These are phyloP conservation scores for Vanrija sp. DNA, from an alignment of 1,284 basidiomycete genomes.

Conservation along the genomic window DNA sequence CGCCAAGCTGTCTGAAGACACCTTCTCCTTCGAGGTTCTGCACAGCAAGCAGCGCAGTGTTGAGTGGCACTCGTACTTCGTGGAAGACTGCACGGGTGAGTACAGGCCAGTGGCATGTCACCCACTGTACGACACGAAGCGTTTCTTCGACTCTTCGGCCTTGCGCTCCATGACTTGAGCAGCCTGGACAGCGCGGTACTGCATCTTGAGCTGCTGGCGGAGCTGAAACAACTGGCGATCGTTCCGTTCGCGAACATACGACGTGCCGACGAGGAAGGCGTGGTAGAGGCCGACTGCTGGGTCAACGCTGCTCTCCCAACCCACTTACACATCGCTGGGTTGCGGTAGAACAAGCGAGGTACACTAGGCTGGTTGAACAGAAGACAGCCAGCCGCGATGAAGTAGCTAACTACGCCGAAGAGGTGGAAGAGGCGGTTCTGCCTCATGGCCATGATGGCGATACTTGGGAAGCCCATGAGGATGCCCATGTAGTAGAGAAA, in stretches of 20 bases:
- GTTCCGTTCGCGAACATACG: conserved; percentile 51
- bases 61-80: conserved; percentile 83
- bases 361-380: conserved; percentile 20
- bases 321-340: conserved; percentile 35
- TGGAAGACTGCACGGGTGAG: conserved; percentile 31
- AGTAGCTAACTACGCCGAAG: conserved; percentile 56
- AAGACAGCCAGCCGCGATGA: conserved; percentile 50
- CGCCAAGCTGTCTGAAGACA: conserved; percentile 33
- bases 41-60: conserved; percentile 79
- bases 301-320: background rate
- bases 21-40: conserved; percentile 76
- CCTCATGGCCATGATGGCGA: conserved; percentile 70
- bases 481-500: conserved; percentile 33
- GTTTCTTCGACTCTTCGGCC: conserved; percentile 69
- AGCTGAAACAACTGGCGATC: conserved; percentile 61
- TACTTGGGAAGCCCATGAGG: conserved; percentile 62
- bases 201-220: conserved; percentile 68
- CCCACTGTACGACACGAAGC: conserved; percentile 75
- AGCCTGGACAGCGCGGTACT: conserved; percentile 67
- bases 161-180: conserved; percentile 79
- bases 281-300: conserved; percentile 38
- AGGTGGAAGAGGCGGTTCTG: conserved; percentile 63
- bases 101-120: background rate
- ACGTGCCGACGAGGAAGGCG: conserved; percentile 41
- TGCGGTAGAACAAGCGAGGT: conserved; percentile 50